Conservation (phyloP, 441 rosid genomes). For the Arabidopsis hybrid region DNA sequence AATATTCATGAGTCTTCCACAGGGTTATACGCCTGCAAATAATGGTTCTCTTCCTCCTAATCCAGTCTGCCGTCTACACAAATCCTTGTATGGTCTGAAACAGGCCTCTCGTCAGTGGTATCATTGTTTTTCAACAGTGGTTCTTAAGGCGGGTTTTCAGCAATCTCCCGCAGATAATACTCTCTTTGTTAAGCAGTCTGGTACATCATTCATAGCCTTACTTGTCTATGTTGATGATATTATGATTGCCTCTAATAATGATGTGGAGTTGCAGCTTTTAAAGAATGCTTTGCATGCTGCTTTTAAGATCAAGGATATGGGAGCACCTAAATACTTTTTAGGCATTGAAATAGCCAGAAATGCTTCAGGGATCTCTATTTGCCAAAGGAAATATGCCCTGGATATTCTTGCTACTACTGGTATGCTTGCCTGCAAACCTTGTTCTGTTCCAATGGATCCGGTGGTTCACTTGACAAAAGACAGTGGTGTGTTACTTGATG, state of each 20-base stretch:
- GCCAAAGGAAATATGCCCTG: not conserved
- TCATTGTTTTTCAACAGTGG: not conserved
- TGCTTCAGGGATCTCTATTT: fast-evolving
- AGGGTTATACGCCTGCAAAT: not conserved
- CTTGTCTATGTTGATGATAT: not conserved
- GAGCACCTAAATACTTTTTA: not conserved
- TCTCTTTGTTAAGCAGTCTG: not conserved
- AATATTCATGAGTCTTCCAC: not conserved
- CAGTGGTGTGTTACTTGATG: too few species aligned
- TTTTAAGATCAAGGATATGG: not conserved
- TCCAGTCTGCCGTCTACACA: not conserved
- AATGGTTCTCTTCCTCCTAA: not conserved
- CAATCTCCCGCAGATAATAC: not conserved
- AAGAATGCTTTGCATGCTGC: not conserved
- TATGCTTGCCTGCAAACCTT: not conserved
- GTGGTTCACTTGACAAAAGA: too few species aligned
- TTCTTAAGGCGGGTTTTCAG: not conserved
- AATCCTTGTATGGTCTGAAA: not conserved
- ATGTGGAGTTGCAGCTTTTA: not conserved
- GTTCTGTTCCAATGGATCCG: not conserved
- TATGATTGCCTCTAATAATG: not conserved
- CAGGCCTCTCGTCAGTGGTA: not conserved
- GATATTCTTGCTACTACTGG: not conserved
- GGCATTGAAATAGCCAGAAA: not conserved
- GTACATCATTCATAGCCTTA: not conserved